A percentile compares a stretch with the other conserved stretches of the same genome.
Evolutionary conservation across 2,329 filamentous ascomycete species (phyloP).

Genomic region (Cladosporium colombiae): DNA sequence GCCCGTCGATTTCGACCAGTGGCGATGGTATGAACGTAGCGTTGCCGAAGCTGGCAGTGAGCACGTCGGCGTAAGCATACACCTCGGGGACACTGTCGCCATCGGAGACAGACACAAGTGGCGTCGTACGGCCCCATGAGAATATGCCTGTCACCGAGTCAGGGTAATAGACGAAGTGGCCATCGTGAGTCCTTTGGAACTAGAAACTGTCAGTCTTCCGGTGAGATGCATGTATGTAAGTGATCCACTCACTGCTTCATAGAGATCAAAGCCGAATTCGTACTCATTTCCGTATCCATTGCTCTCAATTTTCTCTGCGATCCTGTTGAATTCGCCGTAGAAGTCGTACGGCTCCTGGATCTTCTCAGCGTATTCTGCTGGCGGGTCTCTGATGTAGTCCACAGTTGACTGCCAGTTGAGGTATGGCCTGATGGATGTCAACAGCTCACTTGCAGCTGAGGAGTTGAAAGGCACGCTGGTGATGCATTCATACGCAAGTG

Average conservation of each 20-base stretch:
- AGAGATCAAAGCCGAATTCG: conserved; percentile 54
- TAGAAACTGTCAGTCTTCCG: neutral
- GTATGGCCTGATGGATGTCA: conserved; percentile 48
- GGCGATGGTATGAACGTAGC: conserved; percentile 49
- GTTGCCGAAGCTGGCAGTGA: conserved; percentile 44
- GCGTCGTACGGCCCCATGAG: conserved; percentile 50
- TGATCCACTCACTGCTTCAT: conserved; percentile 41
- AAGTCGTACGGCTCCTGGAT: conserved; percentile 48
- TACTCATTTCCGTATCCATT: conserved; percentile 45
- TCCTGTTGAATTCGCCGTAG: conserved; percentile 40
- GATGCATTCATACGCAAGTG: conserved; percentile 49
- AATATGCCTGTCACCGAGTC: conserved; percentile 56
- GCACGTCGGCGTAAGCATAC: conserved; percentile 54
- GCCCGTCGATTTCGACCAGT: conserved; percentile 59
- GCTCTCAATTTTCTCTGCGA: conserved; percentile 41
- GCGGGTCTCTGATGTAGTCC: conserved; percentile 48
- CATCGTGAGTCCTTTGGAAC: conserved; percentile 61
- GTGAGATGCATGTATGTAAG: neutral
- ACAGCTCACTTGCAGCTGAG: conserved; percentile 40
- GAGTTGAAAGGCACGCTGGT: conserved; percentile 49
- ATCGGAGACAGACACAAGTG: conserved; percentile 64
- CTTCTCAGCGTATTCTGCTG: conserved; percentile 48
- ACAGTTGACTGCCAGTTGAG: conserved; percentile 50
- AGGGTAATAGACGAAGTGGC: conserved; percentile 61
- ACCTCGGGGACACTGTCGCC: conserved; percentile 60